A percentile compares a stretch with the other conserved stretches of the same genome.
Conservation (phyloP, 1,284 basidiomycete species). For the Chondrostereum purpureum region DNA sequence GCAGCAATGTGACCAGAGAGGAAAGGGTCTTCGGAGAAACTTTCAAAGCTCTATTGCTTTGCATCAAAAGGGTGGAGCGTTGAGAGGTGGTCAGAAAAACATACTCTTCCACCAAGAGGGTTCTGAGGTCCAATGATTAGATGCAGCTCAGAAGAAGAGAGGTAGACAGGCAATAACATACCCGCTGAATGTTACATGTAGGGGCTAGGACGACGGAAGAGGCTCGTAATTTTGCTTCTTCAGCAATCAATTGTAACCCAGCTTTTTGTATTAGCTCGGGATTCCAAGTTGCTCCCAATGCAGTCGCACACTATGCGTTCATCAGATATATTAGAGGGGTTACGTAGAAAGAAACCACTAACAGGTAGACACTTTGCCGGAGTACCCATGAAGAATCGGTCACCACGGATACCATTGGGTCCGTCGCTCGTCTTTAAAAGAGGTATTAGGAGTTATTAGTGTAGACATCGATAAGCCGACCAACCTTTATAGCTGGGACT, state of each 20-base stretch:
- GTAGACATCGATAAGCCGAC: neutral
- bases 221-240: constrained; percentile 63
- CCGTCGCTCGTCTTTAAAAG: constrained; percentile 59
- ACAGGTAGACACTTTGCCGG: constrained; percentile 58
- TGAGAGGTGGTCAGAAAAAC: too few species aligned
- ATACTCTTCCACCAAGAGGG: constrained; percentile 67
- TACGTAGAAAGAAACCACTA: constrained; percentile 10
- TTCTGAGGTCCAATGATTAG: constrained; percentile 30
- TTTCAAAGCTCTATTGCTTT: constrained; percentile 55
- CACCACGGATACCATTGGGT: constrained; percentile 59
- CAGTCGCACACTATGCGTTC: constrained; percentile 46
- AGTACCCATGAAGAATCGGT: constrained; percentile 59
- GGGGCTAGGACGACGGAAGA: constrained; percentile 70
- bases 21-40: constrained; percentile 76
- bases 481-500: constrained; percentile 68
- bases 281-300: constrained; percentile 72
- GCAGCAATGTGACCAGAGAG: constrained; percentile 67
- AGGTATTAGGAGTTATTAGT: neutral
- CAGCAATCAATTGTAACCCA: constrained; percentile 59
- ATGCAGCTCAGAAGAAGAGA: neutral
- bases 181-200: constrained; percentile 76
- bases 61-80: constrained; percentile 55
- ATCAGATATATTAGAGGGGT: neutral
- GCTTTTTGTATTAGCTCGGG: constrained; percentile 55
- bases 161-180: constrained; percentile 19